A percentile compares a stretch with the other conserved stretches of the same genome.
Evolutionary conservation across 192 early-diverging fungal species (phyloP).

Genomic region (Coemansia sp.): DNA sequence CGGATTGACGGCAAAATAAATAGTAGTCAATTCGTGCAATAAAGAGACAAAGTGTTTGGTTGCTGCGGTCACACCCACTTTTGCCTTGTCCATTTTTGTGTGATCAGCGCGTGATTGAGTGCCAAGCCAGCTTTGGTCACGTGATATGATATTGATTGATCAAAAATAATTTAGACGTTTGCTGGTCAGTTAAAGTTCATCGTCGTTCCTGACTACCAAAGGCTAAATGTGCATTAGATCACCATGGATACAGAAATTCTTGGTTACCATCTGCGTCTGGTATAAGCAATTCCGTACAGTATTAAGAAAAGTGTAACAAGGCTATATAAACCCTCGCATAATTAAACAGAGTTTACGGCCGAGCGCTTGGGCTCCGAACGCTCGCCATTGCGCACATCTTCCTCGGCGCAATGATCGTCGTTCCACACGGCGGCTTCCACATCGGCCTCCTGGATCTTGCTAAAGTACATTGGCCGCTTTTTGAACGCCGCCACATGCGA

Average conservation of each 20-base stretch:
- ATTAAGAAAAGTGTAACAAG: too few relatives aligned
- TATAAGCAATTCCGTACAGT: too few relatives aligned
- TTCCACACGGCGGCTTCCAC: slow-evolving; percentile 53
- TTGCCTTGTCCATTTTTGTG: too few relatives aligned
- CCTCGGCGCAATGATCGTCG: slow-evolving; percentile 28
- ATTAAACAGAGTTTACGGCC: slow-evolving; percentile 11
- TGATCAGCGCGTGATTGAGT: slow-evolving; percentile 13
- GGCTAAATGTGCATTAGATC: too few relatives aligned
- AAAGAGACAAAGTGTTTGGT: neutral
- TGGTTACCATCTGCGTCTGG: too few relatives aligned
- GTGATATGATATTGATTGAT: too few relatives aligned
- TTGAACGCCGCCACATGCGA: slow-evolving; percentile 63
- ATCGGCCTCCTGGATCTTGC: slow-evolving; percentile 50
- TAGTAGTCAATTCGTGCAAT: neutral
- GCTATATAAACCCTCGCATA: too few relatives aligned
- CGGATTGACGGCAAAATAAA: neutral
- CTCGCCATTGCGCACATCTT: neutral
- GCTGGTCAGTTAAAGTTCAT: too few relatives aligned
- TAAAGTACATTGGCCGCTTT: slow-evolving; percentile 66
- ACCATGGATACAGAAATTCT: too few relatives aligned
- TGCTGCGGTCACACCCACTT: neutral
- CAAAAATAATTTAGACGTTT: too few relatives aligned
- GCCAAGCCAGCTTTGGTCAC: too few relatives aligned
- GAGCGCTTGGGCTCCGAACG: slow-evolving; percentile 13
- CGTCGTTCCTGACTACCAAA: too few relatives aligned